phyloP scores from a whole-genome alignment of 345 rosid species.

The Turnera subulata region DNA sequence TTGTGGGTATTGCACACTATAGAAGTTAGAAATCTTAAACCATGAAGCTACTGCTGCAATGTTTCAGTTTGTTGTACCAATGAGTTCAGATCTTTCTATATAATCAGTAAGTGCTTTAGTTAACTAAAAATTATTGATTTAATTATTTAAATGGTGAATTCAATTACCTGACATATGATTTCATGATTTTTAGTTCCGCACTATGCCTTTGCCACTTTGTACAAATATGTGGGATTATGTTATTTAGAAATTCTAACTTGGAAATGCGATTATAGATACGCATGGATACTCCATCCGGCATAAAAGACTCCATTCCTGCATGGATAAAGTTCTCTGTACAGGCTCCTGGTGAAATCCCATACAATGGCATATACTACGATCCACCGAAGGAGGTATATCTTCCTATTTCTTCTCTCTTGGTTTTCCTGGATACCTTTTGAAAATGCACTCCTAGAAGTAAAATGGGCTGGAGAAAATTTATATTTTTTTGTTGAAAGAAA shows the following conservation, averaged over 20 bases:
- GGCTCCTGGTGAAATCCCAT: conserved; percentile 91
- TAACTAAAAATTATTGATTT: no score
- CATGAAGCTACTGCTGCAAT: no score
- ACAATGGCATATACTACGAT: conserved; percentile 91
- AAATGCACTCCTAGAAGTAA: no score
- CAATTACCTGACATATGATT: neutral
- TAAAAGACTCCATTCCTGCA: conserved; percentile 97
- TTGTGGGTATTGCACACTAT: no score
- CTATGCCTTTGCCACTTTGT: neutral
- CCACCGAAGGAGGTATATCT: conserved; percentile 76
- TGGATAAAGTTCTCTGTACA: conserved; percentile 98
- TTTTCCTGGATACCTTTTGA: conserved; percentile 3
- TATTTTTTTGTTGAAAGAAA: no score
- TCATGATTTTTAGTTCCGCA: neutral
- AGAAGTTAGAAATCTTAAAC: no score
- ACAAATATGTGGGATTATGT: neutral
- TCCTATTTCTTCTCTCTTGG: neutral
- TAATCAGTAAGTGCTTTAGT: no score
- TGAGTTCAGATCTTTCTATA: no score
- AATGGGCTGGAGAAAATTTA: no score
- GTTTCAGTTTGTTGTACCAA: no score
- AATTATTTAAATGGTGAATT: conserved; percentile 5
- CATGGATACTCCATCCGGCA: conserved; percentile 92
- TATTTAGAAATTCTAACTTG: conserved; percentile 8
- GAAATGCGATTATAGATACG: conserved; percentile 57